Evolutionary conservation across 768 basidiomycete genomes (phyloP), one percentile per base, ranked within the genome.

Genomic region (Leccinellum albellum): DNA sequence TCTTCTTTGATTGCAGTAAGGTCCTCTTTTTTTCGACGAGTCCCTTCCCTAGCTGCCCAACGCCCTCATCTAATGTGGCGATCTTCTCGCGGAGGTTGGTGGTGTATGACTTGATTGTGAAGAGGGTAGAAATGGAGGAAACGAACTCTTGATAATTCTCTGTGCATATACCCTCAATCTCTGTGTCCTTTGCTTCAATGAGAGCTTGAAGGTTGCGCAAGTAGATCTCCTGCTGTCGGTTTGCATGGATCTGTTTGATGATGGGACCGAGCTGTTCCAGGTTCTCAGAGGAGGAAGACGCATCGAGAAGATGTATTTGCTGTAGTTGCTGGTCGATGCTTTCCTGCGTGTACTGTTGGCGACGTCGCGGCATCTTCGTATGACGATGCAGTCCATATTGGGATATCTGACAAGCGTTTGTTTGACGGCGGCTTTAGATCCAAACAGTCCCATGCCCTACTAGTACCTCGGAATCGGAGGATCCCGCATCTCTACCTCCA

Each of bases 81-180:
- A 98, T 97, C 67, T 87, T 91, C 66, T 96, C 88, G 66, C 91
- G 87, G 66, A 99, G 85, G 73, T 88, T 93, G 63, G 89, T 91
- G 35, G 97, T 98, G 67, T 97, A 98, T 20, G 94, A 93, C 72
- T 98, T 89, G 70, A 99, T 93, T 48, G 89, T 88, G 73, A 98
- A 89, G 60, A 99, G 79, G 3, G 94, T 98, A n/a, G 94, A 93
- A 15, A 98, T 94, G 20, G 95, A 97, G 28, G 89, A 87, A 32
- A 98, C 94, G 65, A 99, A 99, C 74, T 98, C 96, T 74, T 95
- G 93, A 67, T 98, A 98, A 72, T 98, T 98, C 63, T 94, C 90
- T 56, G 87, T 84, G 75, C 97, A 98, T 71, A 98, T 94, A 58
- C 83, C 85, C 75, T 98, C 93, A 71, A 99, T 99, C 73, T 98